A percentile compares a stretch with the other conserved stretches of the same genome.
phyloP scores from a whole-genome alignment of 805 yeast species.

The Saturnispora serradocipensis region DNA sequence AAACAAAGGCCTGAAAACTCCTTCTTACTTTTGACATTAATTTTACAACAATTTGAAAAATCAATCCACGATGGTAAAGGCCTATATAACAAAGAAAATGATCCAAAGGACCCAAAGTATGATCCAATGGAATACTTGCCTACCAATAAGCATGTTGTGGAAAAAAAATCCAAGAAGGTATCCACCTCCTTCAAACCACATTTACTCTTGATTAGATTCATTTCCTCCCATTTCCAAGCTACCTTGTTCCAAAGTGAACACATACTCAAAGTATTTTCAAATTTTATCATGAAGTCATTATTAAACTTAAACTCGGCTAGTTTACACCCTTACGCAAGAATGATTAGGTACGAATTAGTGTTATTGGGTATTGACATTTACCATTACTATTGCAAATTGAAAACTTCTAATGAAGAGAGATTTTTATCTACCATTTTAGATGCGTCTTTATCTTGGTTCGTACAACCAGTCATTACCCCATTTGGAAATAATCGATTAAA shows the following conservation, averaged over 20 bases:
- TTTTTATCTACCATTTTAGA: constrained; percentile 48
- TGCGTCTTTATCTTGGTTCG: constrained; percentile 76
- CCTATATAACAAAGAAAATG: constrained; percentile 48
- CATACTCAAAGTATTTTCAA: constrained; percentile 57
- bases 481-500: constrained; percentile 74
- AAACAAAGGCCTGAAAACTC: constrained; percentile 55
- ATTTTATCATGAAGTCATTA: constrained; percentile 50
- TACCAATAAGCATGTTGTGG: constrained; percentile 52
- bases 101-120: constrained; percentile 51
- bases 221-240: constrained; percentile 74
- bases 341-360: constrained; percentile 65
- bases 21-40: constrained; percentile 54
- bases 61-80: constrained; percentile 56
- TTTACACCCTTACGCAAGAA: constrained; percentile 72
- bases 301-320: constrained; percentile 48
- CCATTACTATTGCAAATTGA: constrained; percentile 41
- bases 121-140: constrained; percentile 85
- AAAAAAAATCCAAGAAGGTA: constrained; percentile 41
- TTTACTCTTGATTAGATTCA: constrained; percentile 51
- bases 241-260: constrained; percentile 64
- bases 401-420: constrained; percentile 34
- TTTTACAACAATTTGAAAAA: constrained; percentile 59
- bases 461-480: constrained; percentile 54
- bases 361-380: constrained; percentile 59
- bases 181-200: constrained; percentile 55